A percentile compares a stretch with the other conserved stretches of the same genome.
These are phyloP conservation scores for Tetrapisispora arboricola DNA, from an alignment of 805 yeast species.

Conservation along the genomic window DNA sequence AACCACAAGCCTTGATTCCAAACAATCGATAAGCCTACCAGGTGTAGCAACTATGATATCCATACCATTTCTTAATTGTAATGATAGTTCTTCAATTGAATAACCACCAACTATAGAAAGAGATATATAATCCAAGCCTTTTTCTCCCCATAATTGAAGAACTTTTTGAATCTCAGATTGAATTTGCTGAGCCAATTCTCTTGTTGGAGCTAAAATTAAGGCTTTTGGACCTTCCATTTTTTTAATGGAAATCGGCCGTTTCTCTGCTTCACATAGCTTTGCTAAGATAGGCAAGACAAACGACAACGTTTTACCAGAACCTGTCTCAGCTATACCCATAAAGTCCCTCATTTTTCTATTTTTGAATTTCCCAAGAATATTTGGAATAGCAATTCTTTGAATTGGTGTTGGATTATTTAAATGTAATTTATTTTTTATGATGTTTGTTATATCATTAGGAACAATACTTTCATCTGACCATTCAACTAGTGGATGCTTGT, in stretches of 20 bases:
- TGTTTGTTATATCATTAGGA: slow-evolving; percentile 33
- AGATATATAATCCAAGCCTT: slow-evolving; percentile 1
- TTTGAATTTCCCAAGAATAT: slow-evolving; percentile 31
- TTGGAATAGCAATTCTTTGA: slow-evolving; percentile 80
- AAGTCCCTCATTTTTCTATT: slow-evolving; percentile 40
- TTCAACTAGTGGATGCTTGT: slow-evolving; percentile 49
- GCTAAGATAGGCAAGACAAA: slow-evolving; percentile 64
- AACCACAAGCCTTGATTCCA: slow-evolving; percentile 55
- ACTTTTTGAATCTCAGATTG: slow-evolving; percentile 53
- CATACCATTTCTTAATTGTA: slow-evolving; percentile 47
- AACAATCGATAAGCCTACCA: slow-evolving; percentile 75
- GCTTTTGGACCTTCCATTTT: slow-evolving; percentile 58
- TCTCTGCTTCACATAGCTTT: slow-evolving; percentile 40
- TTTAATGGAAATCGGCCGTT: slow-evolving; percentile 37
- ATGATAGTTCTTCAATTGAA: slow-evolving; percentile 61
- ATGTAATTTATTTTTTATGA: slow-evolving; percentile 31
- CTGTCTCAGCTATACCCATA: slow-evolving; percentile 91
- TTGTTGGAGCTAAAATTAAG: slow-evolving; percentile 77
- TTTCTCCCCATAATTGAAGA: slow-evolving; percentile 25
- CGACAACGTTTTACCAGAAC: slow-evolving; percentile 89
- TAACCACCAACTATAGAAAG: slow-evolving; percentile 86
- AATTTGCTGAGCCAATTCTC: slow-evolving; percentile 88
- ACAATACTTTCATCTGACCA: slow-evolving; percentile 58
- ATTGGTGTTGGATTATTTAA: slow-evolving; percentile 77
- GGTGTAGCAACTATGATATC: slow-evolving; percentile 90